phyloP scores from a whole-genome alignment of 257 asterid species.

The Anisodus acutangulus region DNA sequence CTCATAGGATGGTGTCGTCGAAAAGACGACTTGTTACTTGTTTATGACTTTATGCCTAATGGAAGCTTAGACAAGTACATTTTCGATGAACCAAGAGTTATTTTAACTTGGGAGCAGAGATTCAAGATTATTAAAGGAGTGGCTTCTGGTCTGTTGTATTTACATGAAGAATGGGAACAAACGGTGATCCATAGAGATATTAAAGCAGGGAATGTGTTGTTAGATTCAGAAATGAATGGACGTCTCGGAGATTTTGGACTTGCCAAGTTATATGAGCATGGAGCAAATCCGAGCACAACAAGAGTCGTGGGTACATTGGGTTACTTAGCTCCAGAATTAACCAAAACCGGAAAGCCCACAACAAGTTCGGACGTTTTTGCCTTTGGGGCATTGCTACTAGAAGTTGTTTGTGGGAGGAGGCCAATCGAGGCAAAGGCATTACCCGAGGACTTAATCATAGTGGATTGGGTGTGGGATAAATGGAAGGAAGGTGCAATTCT shows the following conservation, averaged over 20 bases:
- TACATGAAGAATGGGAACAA: constrained; percentile 81
- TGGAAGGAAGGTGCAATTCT: constrained; percentile 57
- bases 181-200: constrained; percentile 76
- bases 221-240: constrained; percentile 62
- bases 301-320: constrained; percentile 77
- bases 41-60: constrained; percentile 76
- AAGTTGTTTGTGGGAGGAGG: constrained; percentile 74
- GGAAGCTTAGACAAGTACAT: constrained; percentile 72
- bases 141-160: constrained; percentile 63
- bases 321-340: constrained; percentile 75
- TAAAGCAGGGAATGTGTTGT: constrained; percentile 68
- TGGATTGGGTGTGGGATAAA: constrained; percentile 83
- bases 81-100: constrained; percentile 44
- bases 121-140: constrained; percentile 66
- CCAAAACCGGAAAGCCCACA: constrained; percentile 73
- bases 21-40: constrained; percentile 58
- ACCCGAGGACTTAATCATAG: constrained; percentile 67
- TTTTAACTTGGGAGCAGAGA: constrained; percentile 69
- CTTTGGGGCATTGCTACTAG: constrained; percentile 70
- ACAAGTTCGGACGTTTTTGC: constrained; percentile 71
- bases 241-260: constrained; percentile 79
- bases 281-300: constrained; percentile 61
- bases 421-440: constrained; percentile 68
- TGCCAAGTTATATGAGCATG: constrained; percentile 67
- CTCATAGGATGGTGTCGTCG: constrained; percentile 67